Evolutionary conservation across 2,329 filamentous ascomycete species (phyloP).

Genomic region (Ramularia endophylla): DNA sequence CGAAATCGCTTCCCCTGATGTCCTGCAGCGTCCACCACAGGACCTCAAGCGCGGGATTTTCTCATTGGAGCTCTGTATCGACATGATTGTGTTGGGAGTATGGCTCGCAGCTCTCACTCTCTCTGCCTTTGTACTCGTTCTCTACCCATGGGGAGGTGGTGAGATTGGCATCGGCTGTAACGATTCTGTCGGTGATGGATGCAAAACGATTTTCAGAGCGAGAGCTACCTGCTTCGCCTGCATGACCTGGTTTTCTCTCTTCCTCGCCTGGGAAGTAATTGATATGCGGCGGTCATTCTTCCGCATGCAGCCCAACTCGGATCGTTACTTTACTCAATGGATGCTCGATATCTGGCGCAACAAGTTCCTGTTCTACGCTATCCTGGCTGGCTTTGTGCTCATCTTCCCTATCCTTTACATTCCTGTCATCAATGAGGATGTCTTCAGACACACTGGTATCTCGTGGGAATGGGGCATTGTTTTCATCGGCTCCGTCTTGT

Average conservation of each 20-base stretch:
- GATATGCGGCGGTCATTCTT: constrained; percentile 69
- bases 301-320: constrained; percentile 61
- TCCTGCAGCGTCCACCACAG: constrained; percentile 76
- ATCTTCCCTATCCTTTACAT: constrained; percentile 55
- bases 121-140: constrained; percentile 56
- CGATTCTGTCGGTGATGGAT: constrained; percentile 47
- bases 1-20: constrained; percentile 66
- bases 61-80: constrained; percentile 67
- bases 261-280: constrained; percentile 74
- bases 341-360: constrained; percentile 64
- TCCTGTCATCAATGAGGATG: constrained; percentile 57
- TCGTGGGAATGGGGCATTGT: constrained; percentile 66
- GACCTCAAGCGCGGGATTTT: constrained; percentile 64
- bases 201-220: constrained; percentile 62
- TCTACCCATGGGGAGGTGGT: constrained; percentile 53
- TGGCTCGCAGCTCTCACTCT: constrained; percentile 66
- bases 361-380: constrained; percentile 52
- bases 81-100: constrained; percentile 73
- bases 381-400: constrained; percentile 40
- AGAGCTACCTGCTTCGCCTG: constrained; percentile 68
- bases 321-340: constrained; percentile 60
- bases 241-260: constrained; percentile 69
- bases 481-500: constrained; percentile 50
- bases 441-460: constrained; percentile 62
- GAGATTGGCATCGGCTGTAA: constrained; percentile 56